Base-by-base conservation (phyloP, 106 monocot species). In the Platanthera guangdongensis region DNA sequence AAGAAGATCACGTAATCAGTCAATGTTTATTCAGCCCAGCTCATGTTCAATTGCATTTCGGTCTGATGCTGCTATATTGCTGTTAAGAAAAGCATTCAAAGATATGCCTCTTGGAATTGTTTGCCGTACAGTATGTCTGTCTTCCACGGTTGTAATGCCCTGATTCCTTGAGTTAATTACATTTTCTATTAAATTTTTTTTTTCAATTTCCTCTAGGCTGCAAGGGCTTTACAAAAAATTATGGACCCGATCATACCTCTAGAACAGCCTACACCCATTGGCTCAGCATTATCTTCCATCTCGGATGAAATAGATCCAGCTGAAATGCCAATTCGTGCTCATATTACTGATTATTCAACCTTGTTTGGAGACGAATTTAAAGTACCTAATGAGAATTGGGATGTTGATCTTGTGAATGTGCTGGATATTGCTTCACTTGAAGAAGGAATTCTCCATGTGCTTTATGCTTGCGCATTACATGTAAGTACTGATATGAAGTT, bases 391-490 rank as follows among this genome's bases (percentile, higher is more conserved):
- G 82, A 72, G 52, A 19, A 79, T 22, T 75, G 53, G 78, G 85
- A 89, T 85, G 68, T 72, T 70, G 52, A 79, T 77, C 83, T 73
- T 82, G 75, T 85, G 71, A 90, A 85, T 80, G 70, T 92, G 52
- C 72, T 97, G 83, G 97, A 94, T 89, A 82, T 83, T 78, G 69
- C 89, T 83, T 71, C 83, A 45, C 78, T 92, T 74, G 97, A 97
- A 88, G 97, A 97, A 88, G 91, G 88, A 46, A 80, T 97, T 81
- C 82, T 97, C 47, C 97, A 97, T 89, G 77, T 97, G 51, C 84
- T 97, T 2, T 97, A 89, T 89, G 91, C 89, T 76, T 94, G 91
- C 83, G 88, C 89, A 51, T 87, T 89, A 75, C 84, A 97, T 81
- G 97, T 97, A 86, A 79, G 69, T 75, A 8, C 60, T 54, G 53